Evolutionary conservation across 495 filamentous ascomycete species (phyloP).

Genomic region (Xylaria palmicola): DNA sequence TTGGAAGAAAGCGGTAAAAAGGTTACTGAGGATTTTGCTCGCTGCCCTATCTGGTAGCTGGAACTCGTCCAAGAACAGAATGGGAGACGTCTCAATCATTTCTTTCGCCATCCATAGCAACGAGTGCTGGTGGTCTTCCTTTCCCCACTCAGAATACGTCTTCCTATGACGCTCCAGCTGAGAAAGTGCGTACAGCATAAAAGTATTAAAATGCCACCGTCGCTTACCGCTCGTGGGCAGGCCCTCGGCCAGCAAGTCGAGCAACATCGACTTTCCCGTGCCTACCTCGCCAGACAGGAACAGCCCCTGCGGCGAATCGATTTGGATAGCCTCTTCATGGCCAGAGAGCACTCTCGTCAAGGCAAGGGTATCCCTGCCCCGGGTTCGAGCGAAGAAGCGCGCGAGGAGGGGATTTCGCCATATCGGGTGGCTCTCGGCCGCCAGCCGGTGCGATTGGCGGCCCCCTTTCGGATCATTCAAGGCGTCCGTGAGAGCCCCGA

Average conservation of each 20-base stretch:
- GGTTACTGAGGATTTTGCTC: constrained; percentile 66
- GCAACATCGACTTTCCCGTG: constrained; percentile 68
- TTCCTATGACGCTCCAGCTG: constrained; percentile 59
- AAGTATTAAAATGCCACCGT: constrained; percentile 73
- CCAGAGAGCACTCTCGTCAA: constrained; percentile 58
- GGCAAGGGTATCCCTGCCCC: constrained; percentile 51
- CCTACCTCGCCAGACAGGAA: constrained; percentile 71
- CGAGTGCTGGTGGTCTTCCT: constrained; percentile 52
- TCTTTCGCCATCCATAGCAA: constrained; percentile 67
- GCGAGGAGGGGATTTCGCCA: constrained; percentile 51
- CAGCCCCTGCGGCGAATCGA: constrained; percentile 63
- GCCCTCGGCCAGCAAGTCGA: constrained; percentile 67
- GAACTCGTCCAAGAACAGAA: constrained; percentile 73
- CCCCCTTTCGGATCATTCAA: constrained; percentile 26
- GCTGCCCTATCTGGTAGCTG: constrained; percentile 68
- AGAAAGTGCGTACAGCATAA: constrained; percentile 68
- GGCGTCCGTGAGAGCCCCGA: constrained; percentile 50
- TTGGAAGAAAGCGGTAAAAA: constrained; percentile 72
- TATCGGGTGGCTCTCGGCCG: constrained; percentile 45
- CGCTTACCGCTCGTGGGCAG: constrained; percentile 64
- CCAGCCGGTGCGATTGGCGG: constrained; percentile 30
- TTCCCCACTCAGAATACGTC: constrained; percentile 23
- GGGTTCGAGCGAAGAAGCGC: constrained; percentile 37
- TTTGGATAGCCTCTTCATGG: constrained; percentile 60
- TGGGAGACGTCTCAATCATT: constrained; percentile 63